Percentiles rank a stretch among this genome's conserved stretches.
These are phyloP conservation scores for Uronychia binucleata DNA, from an alignment of 73 alveolate genomes.

Conservation along the genomic window DNA sequence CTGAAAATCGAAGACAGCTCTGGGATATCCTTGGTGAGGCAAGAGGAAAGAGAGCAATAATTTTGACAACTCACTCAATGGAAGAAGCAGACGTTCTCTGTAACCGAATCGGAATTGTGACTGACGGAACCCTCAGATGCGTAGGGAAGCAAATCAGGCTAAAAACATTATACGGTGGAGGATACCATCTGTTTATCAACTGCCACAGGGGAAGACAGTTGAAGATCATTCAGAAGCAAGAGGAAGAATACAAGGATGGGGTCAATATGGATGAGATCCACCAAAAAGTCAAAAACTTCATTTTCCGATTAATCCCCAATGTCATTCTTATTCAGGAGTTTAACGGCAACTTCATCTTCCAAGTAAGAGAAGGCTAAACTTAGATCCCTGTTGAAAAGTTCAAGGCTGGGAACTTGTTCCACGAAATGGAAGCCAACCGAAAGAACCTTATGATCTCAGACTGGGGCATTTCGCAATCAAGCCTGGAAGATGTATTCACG, in stretches of 20 bases:
- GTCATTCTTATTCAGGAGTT: slow-evolving; percentile 7
- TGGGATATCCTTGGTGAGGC: slow-evolving; percentile 70
- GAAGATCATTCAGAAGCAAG: slow-evolving; percentile 22
- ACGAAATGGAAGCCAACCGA: slow-evolving; percentile 43
- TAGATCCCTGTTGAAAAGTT: slow-evolving; percentile 9
- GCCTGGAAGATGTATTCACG: slow-evolving; percentile 52
- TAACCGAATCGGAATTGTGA: slow-evolving; percentile 56
- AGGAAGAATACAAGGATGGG: neutral
- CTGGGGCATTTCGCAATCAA: slow-evolving; percentile 49
- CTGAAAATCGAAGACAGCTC: slow-evolving; percentile 73
- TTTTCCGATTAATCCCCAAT: slow-evolving; percentile 17
- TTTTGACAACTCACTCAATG: slow-evolving; percentile 92
- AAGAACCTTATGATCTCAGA: slow-evolving; percentile 22
- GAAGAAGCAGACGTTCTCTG: slow-evolving; percentile 90
- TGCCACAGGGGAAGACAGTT: slow-evolving; percentile 35
- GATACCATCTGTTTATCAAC: slow-evolving; percentile 53
- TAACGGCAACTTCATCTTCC: slow-evolving; percentile 38
- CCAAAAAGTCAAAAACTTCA: slow-evolving; percentile 6
- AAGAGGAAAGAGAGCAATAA: slow-evolving; percentile 65
- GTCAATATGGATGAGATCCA: neutral
- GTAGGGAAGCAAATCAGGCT: slow-evolving; percentile 37
- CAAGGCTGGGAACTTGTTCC: slow-evolving; percentile 31
- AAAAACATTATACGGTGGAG: slow-evolving; percentile 59
- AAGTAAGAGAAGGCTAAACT: slow-evolving; percentile 1
- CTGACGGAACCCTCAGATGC: slow-evolving; percentile 50